Base-by-base conservation (phyloP, 768 basidiomycete species). In the Leccinellum albellum region DNA sequence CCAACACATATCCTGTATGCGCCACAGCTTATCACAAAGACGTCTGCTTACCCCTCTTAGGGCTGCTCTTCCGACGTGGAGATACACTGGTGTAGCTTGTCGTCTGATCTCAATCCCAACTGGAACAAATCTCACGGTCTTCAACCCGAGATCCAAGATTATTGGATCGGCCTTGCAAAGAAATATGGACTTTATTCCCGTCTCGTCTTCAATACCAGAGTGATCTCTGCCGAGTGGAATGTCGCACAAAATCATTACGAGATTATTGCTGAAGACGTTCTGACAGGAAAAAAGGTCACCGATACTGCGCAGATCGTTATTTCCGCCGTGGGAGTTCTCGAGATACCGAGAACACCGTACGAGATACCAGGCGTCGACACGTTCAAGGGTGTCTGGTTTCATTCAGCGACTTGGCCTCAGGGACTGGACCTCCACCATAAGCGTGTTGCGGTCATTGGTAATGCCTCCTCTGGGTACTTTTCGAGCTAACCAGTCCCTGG, bases 391-490 rank as follows among this genome's bases (percentile, higher is more conserved):
- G 50, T 64, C 6, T 65, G 75, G 42, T 86, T 83, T 57, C 85
- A 86, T 66, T 80, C 82, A 6, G 79, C 81, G 8, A 60, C 71
- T 15, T 87, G 84, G 82, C 63, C 76, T 28, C 53, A 66, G 1
- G 69, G 70, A 8, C 70, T 76, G 5, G 69, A 76, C 12, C 67
- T 85, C 23, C 63, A 64, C 8, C 73, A 73, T 7, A 83, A 83
- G 64, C 61, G 63, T 23, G 66, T 78, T 21, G 76, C 57, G 17
- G 59, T 71, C 14, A 79, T 88, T 61, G 86, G 86, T 44, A 87
- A 85, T 66, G 87, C 84, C 1, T 85, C 83, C 55, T 84, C 83
- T 32, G 87, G 79, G 78, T 85, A 64, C 59, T 77, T 28, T 3
- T 26, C 51, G 44, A n/a, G 35, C 20, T 8, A 37, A 9, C 44